Conservation (phyloP, 2,329 filamentous ascomycete genomes). For the Exophiala mesophila region DNA sequence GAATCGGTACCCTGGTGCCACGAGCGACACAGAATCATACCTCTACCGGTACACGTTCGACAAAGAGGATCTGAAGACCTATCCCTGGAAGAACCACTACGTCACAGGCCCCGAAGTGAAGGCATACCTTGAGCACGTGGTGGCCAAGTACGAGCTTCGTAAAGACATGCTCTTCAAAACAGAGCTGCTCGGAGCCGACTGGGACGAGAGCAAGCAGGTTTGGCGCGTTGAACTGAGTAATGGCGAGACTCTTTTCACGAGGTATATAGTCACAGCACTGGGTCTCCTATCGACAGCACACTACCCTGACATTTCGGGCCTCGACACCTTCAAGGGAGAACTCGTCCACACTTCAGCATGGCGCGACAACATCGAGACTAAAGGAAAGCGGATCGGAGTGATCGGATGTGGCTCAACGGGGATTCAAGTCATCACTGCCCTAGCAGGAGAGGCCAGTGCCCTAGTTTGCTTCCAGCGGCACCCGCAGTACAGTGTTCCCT, state of each 20-base stretch:
- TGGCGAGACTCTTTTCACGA: slow-evolving; percentile 34
- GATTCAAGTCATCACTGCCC: slow-evolving; percentile 33
- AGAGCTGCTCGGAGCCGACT: slow-evolving; percentile 39
- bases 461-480: slow-evolving; percentile 34
- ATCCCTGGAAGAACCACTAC: slow-evolving; percentile 27
- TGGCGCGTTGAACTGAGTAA: slow-evolving; percentile 43
- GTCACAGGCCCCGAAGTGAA: slow-evolving; percentile 38
- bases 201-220: slow-evolving; percentile 30
- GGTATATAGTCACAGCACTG: slow-evolving; percentile 37
- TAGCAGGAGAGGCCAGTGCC: slow-evolving; percentile 28
- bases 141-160: slow-evolving; percentile 39
- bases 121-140: slow-evolving; percentile 45
- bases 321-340: slow-evolving; percentile 37
- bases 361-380: slow-evolving; percentile 27
- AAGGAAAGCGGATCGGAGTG: slow-evolving; percentile 33
- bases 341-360: slow-evolving; percentile 40
- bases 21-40: slow-evolving; percentile 20
- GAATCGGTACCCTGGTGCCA: slow-evolving; percentile 39
- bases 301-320: slow-evolving; percentile 35
- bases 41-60: slow-evolving; percentile 40
- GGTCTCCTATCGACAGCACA: slow-evolving; percentile 37
- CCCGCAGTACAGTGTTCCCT: slow-evolving; percentile 23
- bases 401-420: slow-evolving; percentile 42
- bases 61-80: slow-evolving; percentile 38
- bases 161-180: slow-evolving; percentile 44